Conservation (phyloP, 306 rosid species). For the Fagus sylvatica region DNA sequence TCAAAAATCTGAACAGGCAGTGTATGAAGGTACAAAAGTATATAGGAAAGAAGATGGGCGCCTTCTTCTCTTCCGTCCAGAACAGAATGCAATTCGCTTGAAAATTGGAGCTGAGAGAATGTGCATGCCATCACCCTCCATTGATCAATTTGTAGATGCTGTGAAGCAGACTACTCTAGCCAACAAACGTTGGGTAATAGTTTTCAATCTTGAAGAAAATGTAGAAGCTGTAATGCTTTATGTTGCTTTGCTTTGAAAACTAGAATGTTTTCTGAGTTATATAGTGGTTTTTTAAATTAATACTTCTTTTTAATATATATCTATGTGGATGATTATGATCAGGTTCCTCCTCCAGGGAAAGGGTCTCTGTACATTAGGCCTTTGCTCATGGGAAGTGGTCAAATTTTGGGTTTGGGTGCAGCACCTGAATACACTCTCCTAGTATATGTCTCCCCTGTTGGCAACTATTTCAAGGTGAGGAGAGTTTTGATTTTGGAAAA, state of each 20-base stretch:
- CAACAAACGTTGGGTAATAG: constrained; percentile 81
- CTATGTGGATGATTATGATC: neutral
- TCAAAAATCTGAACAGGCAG: constrained; percentile 46
- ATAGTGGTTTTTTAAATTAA: too few species aligned
- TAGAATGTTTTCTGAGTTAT: neutral
- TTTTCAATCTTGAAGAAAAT: neutral
- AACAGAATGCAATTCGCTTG: constrained; percentile 74
- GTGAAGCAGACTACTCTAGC: constrained; percentile 68
- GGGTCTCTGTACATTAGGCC: constrained; percentile 88
- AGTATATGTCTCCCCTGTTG: constrained; percentile 83
- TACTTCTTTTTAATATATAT: neutral
- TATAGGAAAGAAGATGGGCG: constrained; percentile 73
- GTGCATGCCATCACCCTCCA: constrained; percentile 84
- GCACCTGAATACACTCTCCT: constrained; percentile 81
- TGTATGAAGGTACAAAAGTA: constrained; percentile 90
- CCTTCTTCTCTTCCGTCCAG: constrained; percentile 75
- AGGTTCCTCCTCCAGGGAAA: constrained; percentile 88
- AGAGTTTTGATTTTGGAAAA: too few species aligned
- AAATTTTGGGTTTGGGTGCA: constrained; percentile 74
- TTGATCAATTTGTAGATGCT: constrained; percentile 66
- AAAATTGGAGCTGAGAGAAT: constrained; percentile 72
- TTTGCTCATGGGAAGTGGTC: constrained; percentile 80
- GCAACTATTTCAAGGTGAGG: constrained; percentile 78
- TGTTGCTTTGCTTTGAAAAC: neutral
- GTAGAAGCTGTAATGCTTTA: neutral